A percentile compares a stretch with the other conserved stretches of the same genome.
Conservation (phyloP, 768 basidiomycete species). For the Neoboletus brunneissimus region DNA sequence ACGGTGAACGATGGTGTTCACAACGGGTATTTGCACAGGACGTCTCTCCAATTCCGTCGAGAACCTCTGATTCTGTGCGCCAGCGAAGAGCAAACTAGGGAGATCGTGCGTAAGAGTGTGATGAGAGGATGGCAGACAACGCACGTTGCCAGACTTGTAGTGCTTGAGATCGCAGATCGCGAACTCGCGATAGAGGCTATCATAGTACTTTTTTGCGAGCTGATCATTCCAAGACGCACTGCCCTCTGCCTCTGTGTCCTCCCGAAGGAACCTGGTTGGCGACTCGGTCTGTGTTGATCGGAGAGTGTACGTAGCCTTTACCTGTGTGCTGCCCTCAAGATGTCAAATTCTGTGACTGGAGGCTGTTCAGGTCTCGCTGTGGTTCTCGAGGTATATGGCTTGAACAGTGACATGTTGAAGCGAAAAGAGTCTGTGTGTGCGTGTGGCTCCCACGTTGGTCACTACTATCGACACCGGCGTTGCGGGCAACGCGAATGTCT, state of each 20-base stretch:
- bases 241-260: constrained; percentile 33
- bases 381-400: constrained; percentile 14
- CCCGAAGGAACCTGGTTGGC: constrained; percentile 66
- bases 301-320: constrained; percentile 22
- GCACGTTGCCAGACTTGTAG: constrained; percentile 86
- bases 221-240: constrained; percentile 69
- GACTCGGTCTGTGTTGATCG: not conserved
- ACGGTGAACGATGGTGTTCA: constrained; percentile 47
- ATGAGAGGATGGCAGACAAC: constrained; percentile 21
- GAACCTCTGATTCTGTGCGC: constrained; percentile 89
- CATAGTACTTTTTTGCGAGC: constrained; percentile 86
- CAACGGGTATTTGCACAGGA: constrained; percentile 92
- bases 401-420: constrained; percentile 10
- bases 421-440: not conserved
- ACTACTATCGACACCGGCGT: no score
- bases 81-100: constrained; percentile 84
- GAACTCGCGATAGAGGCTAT: constrained; percentile 86
- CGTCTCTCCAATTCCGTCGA: constrained; percentile 79
- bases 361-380: not conserved
- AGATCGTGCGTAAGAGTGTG: not conserved
- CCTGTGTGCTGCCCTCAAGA: constrained; percentile 73
- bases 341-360: constrained; percentile 61
- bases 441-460: constrained; percentile 1
- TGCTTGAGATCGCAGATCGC: constrained; percentile 93
- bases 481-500: no score